A percentile compares a stretch with the other conserved stretches of the same genome.
Evolutionary conservation across 345 rosid genomes (phyloP).

Genomic region (Eucalyptus sideroxylon): DNA sequence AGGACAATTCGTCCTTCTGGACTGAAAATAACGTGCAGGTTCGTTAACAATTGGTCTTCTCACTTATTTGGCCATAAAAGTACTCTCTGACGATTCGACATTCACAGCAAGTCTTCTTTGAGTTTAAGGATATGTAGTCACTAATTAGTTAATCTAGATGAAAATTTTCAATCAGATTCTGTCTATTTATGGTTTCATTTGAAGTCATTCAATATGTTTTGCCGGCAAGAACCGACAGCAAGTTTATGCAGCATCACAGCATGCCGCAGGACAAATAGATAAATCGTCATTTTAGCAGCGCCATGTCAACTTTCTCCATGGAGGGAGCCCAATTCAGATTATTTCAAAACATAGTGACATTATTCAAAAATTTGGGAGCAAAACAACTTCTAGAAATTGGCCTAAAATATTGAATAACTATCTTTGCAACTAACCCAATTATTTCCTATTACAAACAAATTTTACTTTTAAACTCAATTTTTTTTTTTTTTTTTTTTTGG

Average conservation of each 20-base stretch:
- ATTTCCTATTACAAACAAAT: not conserved
- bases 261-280: not conserved
- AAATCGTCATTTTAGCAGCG: not conserved
- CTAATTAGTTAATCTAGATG: not conserved
- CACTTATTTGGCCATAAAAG: not conserved
- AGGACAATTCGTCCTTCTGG: slow-evolving; percentile 73
- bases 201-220: not conserved
- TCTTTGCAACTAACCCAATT: not conserved
- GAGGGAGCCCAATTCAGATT: not conserved
- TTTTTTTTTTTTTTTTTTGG: not conserved
- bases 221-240: not conserved
- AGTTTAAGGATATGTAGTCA: not conserved
- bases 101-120: not conserved
- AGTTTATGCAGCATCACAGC: not conserved
- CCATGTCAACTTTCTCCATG: not conserved
- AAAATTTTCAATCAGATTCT: not conserved
- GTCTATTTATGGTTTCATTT: not conserved
- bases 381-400: not conserved
- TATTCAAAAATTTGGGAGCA: not conserved
- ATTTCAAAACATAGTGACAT: not conserved
- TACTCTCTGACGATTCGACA: not conserved
- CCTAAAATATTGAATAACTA: not conserved
- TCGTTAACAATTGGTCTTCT: not conserved
- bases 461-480: not conserved
- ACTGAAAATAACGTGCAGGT: slow-evolving; percentile 92